Percentiles rank a stretch among this genome's conserved stretches.
These are phyloP conservation scores for Saccharomycopsis synnaedendra DNA, from an alignment of 805 yeast genomes.

Conservation along the genomic window DNA sequence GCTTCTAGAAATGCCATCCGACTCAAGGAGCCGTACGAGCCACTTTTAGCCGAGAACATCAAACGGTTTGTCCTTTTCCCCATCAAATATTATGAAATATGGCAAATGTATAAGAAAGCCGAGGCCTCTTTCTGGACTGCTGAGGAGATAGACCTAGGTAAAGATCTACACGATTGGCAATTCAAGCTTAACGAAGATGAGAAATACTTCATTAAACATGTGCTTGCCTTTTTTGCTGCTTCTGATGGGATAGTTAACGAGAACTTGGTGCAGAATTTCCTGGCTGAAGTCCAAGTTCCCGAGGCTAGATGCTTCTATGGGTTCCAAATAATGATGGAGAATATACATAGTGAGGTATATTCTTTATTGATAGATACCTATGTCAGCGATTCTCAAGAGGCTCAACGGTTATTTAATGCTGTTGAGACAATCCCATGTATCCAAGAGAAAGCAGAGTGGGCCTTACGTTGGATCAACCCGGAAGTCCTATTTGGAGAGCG, in stretches of 20 bases:
- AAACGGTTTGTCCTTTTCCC: conserved; percentile 91
- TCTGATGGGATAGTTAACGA: conserved; percentile 98
- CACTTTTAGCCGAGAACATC: conserved; percentile 71
- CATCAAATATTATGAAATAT: conserved; percentile 89
- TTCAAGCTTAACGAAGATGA: conserved; percentile 79
- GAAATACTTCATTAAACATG: conserved; percentile 82
- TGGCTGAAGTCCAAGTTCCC: conserved; percentile 92
- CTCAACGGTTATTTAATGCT: conserved; percentile 84
- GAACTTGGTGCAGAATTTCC: conserved; percentile 91
- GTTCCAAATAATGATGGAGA: conserved; percentile 99
- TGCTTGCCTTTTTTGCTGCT: conserved; percentile 95
- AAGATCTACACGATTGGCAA: conserved; percentile 90
- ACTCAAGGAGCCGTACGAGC: conserved; percentile 77
- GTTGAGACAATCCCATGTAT: conserved; percentile 94
- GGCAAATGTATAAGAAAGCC: conserved; percentile 98
- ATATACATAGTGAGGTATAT: conserved; percentile 95
- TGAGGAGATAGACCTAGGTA: conserved; percentile 92
- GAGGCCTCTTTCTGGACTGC: conserved; percentile 99
- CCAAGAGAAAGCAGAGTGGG: conserved; percentile 97
- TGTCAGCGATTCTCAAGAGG: conserved; percentile 89
- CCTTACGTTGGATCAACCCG: conserved; percentile 91
- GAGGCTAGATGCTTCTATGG: conserved; percentile 99
- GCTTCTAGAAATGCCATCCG: conserved; percentile 48
- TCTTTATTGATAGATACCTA: conserved; percentile 89
- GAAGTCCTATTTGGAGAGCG: conserved; percentile 84